Percentiles rank a stretch among this genome's conserved stretches.
These are phyloP conservation scores for Pyronema domesticum DNA, from an alignment of 495 filamentous ascomycete species.

Conservation along the genomic window DNA sequence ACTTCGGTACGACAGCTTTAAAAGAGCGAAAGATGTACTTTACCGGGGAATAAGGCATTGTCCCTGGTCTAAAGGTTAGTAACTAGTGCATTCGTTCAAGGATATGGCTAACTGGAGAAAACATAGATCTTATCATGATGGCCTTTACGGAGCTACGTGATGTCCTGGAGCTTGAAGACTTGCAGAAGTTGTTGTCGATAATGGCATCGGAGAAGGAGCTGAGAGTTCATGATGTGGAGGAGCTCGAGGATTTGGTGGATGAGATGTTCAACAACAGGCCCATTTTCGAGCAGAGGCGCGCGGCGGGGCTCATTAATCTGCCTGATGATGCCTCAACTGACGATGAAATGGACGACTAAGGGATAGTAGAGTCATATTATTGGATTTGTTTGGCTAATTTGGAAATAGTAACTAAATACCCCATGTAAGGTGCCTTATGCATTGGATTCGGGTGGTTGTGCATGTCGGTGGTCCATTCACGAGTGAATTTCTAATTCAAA, in stretches of 20 bases:
- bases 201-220: conserved; percentile 22
- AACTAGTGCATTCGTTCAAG: background rate
- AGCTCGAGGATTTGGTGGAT: conserved; percentile 17
- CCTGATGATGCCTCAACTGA: conserved; percentile 15
- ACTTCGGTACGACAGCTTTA: conserved; percentile 25
- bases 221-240: conserved; percentile 19
- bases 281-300: background rate
- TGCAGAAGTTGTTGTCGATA: conserved; percentile 19
- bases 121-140: conserved; percentile 15
- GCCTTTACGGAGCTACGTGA: conserved; percentile 13
- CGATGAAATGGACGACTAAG: conserved; percentile 13
- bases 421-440: too few species aligned
- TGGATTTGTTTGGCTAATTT: background rate
- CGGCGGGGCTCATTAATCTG: conserved; percentile 1
- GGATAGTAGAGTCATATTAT: background rate
- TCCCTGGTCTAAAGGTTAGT: conserved; percentile 59
- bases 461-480: too few species aligned
- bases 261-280: background rate
- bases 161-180: conserved; percentile 12
- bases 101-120: conserved; percentile 1
- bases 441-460: too few species aligned
- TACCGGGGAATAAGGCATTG: conserved; percentile 53
- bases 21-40: conserved; percentile 40
- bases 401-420: too few species aligned
- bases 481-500: too few species aligned